These are phyloP conservation scores for Thalia dealbata DNA, from an alignment of 176 grass and related monocot genomes.

Conservation along the genomic window DNA sequence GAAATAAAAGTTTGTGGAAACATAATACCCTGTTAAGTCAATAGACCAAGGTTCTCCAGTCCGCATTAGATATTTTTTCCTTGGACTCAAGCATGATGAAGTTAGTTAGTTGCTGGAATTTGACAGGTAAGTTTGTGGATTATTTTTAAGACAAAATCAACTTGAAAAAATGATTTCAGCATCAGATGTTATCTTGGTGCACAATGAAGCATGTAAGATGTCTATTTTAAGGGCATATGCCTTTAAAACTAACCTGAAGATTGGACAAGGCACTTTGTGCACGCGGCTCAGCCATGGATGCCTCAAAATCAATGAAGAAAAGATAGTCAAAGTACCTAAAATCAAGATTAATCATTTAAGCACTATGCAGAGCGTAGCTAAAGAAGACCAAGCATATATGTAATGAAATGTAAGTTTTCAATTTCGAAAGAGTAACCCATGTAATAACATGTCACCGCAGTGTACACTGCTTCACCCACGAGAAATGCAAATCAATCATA, in stretches of 20 bases:
- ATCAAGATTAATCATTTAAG: conserved; percentile 1
- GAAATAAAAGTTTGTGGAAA: too few relatives aligned
- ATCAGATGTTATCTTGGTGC: not conserved
- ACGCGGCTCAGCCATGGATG: conserved; percentile 42
- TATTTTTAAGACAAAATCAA: not conserved
- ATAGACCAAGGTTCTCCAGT: too few relatives aligned
- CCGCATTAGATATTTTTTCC: too few relatives aligned
- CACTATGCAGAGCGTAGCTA: not conserved
- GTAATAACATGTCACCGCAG: not conserved
- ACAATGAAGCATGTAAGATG: not conserved
- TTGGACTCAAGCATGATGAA: too few relatives aligned
- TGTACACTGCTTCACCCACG: not conserved
- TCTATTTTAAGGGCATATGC: not conserved
- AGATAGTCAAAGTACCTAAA: conserved; percentile 56
- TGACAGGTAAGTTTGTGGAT: too few relatives aligned
- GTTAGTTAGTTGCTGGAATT: too few relatives aligned
- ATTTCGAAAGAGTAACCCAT: not conserved
- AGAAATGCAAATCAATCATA: not conserved
- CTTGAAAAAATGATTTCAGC: not conserved
- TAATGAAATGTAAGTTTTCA: not conserved
- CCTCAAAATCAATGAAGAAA: conserved; percentile 57
- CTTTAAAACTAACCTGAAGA: conserved; percentile 29
- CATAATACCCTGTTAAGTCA: too few relatives aligned
- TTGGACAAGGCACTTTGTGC: conserved; percentile 48
- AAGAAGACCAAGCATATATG: not conserved